A percentile compares a stretch with the other conserved stretches of the same genome.
Conservation (phyloP, 495 filamentous ascomycete genomes). For the Tetracladium setigerum region DNA sequence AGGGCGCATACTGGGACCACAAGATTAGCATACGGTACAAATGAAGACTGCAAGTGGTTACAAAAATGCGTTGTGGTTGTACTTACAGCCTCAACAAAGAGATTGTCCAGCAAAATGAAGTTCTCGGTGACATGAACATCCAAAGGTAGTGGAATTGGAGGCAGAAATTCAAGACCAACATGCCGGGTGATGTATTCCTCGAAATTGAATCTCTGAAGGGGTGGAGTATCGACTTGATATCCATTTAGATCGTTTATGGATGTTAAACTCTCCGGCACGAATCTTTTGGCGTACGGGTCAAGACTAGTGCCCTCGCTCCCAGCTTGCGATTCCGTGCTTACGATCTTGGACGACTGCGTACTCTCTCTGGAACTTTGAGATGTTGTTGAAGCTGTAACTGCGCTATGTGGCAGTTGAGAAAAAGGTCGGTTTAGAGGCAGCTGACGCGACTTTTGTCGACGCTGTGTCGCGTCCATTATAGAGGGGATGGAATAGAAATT, state of each 20-base stretch:
- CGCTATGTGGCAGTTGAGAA: no score
- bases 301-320: constrained; percentile 8
- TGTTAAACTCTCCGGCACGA: constrained; percentile 24
- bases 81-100: background rate
- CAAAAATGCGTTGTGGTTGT: no score
- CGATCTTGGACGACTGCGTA: no score
- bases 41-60: no score
- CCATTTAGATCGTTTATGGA: constrained; percentile 22
- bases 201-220: constrained; percentile 7
- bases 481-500: no score
- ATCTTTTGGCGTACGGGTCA: constrained; percentile 28
- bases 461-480: no score
- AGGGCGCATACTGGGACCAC: constrained; percentile 10
- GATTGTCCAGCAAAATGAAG: background rate
- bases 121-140: background rate
- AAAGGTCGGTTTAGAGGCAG: no score
- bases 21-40: no score
- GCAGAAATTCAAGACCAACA: constrained; percentile 5
- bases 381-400: no score
- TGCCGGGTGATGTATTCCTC: background rate
- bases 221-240: constrained; percentile 8
- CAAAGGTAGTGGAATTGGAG: background rate
- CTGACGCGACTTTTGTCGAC: no score
- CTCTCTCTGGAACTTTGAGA: no score
- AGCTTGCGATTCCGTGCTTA: background rate